These are phyloP conservation scores for Grigorovia jiainica DNA, from an alignment of 805 yeast species.

Conservation along the genomic window DNA sequence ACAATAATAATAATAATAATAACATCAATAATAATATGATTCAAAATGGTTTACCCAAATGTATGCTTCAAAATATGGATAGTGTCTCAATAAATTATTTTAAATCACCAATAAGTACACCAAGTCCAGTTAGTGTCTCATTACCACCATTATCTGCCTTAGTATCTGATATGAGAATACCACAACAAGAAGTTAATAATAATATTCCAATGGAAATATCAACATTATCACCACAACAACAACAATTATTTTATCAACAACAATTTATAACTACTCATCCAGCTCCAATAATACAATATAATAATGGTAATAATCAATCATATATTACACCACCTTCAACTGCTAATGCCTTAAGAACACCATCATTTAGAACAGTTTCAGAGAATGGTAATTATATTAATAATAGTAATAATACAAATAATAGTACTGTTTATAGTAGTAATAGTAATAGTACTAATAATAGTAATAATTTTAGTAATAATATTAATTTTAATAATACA, in stretches of 20 bases:
- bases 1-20: background rate
- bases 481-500: background rate
- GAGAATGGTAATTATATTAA: background rate
- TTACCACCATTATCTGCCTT: slow-evolving; percentile 4
- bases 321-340: background rate
- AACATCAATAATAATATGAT: too few relatives aligned
- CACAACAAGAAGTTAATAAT: background rate
- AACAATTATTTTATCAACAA: background rate
- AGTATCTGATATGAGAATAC: background rate
- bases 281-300: background rate
- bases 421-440: background rate
- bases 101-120: background rate
- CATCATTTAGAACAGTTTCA: too few relatives aligned
- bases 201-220: background rate
- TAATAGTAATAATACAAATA: background rate
- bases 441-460: background rate
- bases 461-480: background rate
- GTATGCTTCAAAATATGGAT: too few relatives aligned
- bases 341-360: background rate
- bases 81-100: too few relatives aligned
- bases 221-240: background rate
- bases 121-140: background rate
- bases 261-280: background rate
- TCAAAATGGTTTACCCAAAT: too few relatives aligned
- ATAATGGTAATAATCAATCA: background rate